Percentiles rank a stretch among this genome's conserved stretches.
These are phyloP conservation scores for Talaromyces trachyspermus DNA, from an alignment of 495 filamentous ascomycete species.

Conservation along the genomic window DNA sequence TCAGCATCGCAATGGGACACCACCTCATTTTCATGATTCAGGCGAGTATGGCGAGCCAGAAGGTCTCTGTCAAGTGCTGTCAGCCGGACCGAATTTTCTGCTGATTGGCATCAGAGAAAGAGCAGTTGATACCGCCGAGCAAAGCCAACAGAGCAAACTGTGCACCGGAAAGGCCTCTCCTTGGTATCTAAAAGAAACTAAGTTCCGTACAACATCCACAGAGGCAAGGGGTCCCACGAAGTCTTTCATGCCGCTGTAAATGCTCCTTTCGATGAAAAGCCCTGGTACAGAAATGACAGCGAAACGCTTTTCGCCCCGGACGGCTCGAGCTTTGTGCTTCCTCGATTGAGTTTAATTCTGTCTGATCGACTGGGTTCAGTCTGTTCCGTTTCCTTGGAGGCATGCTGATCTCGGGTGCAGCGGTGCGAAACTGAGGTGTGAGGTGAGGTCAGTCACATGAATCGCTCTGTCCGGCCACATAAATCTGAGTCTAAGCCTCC, in stretches of 20 bases:
- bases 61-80: not conserved
- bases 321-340: not conserved
- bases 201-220: not conserved
- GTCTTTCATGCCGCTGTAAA: constrained; percentile 19
- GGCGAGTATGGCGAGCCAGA: not conserved
- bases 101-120: not conserved
- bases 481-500: no score
- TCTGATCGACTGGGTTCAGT: not conserved
- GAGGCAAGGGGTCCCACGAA: constrained; percentile 12
- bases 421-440: not conserved
- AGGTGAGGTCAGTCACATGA: no score
- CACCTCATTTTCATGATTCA: not conserved
- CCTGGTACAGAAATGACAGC: constrained; percentile 18
- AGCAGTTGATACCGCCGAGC: not conserved
- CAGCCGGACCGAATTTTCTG: not conserved
- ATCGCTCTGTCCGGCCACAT: no score
- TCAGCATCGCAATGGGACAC: not conserved
- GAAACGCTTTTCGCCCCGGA: not conserved
- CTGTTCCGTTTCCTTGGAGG: not conserved
- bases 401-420: not conserved
- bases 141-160: constrained; percentile 1
- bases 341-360: not conserved
- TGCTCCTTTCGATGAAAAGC: constrained; percentile 18
- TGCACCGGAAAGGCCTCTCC: constrained; percentile 19
- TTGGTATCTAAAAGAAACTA: constrained; percentile 13